Base-by-base conservation (phyloP, 495 filamentous ascomycete species). In the Penicillium coffeae region DNA sequence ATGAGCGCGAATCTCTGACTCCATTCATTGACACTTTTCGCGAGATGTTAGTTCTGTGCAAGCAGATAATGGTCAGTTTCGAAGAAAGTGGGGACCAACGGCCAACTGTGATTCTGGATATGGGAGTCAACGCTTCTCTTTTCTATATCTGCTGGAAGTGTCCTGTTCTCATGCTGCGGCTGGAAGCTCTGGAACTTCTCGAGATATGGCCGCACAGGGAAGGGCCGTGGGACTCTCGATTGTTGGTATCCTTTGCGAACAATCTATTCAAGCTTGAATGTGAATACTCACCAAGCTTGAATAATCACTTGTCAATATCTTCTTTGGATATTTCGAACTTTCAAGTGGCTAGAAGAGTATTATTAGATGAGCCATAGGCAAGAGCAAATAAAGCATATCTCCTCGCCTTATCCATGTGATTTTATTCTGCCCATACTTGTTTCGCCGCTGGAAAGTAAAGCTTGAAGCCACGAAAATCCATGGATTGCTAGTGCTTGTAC, bases 111-210 rank as follows among this genome's bases (percentile, higher is more conserved):
- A 10, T 30, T 5, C 25, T 30, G 4, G 25, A 30, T 30, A 30
- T 30, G 25, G 10, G 4, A 4, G 10, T 30, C 25, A 30, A 30
- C 10, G 4, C 10, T 4, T 10, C 25, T 30, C 25, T 10, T 1
- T 77, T 71, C 45, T 72, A 62, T 52, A 59, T 68, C 1, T 71
- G 72, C 4, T 48, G 72, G 37, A 73, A 74, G 42, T 82, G 78
- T 48, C 74, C 69, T n/a, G 62, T 68, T 20, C 56, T 47, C 10
- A 38, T 37, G 1, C 57, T 77, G 5, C 61, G 76, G 34, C 47
- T 48, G 8, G 55, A 65, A 9, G 77, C 75, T 0, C 45, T 79
- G 3, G 14, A 42, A 13, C 44, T 74, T 3, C 59, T 82, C 3
- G 41, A 50, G 16, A 21, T 21, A 0, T 51, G 55, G 14, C 48